These are phyloP conservation scores for Petunia hybrid DNA, from an alignment of 305 asterid genomes.

Conservation along the genomic window DNA sequence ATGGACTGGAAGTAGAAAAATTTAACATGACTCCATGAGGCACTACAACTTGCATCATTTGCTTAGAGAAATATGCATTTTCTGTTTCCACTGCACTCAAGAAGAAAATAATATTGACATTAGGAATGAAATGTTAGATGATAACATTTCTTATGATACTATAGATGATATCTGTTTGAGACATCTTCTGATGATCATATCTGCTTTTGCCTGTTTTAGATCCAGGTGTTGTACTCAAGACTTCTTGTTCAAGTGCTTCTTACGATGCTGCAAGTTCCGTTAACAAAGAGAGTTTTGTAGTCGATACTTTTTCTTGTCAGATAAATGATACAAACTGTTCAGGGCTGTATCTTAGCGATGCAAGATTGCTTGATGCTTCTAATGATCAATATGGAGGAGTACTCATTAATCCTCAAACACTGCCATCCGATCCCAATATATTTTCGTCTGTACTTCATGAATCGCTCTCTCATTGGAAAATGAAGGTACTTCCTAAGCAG, in stretches of 20 bases:
- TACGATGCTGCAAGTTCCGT: constrained; percentile 44
- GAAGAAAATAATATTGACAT: too few species aligned
- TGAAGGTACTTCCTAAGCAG: constrained; percentile 48
- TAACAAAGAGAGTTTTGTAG: constrained; percentile 46
- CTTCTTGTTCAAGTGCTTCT: constrained; percentile 56
- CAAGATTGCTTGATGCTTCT: constrained; percentile 64
- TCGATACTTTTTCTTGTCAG: constrained; percentile 50
- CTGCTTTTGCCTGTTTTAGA: not conserved
- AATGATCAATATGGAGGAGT: constrained; percentile 86
- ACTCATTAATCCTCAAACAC: constrained; percentile 56
- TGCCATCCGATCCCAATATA: constrained; percentile 66
- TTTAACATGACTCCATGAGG: not conserved
- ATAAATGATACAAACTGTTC: constrained; percentile 51
- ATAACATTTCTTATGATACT: not conserved
- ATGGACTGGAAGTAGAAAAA: constrained; percentile 14
- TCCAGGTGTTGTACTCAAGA: constrained; percentile 51
- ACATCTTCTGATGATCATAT: not conserved
- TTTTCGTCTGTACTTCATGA: constrained; percentile 63
- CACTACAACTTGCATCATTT: not conserved
- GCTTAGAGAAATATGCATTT: constrained; percentile 2
- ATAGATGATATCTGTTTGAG: not conserved
- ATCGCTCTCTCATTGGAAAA: constrained; percentile 72
- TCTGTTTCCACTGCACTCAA: not conserved
- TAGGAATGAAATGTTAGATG: not conserved
- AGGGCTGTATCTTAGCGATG: constrained; percentile 41